phyloP scores from a whole-genome alignment of 1,284 basidiomycete species.

The Xerocomus amazonicus region DNA sequence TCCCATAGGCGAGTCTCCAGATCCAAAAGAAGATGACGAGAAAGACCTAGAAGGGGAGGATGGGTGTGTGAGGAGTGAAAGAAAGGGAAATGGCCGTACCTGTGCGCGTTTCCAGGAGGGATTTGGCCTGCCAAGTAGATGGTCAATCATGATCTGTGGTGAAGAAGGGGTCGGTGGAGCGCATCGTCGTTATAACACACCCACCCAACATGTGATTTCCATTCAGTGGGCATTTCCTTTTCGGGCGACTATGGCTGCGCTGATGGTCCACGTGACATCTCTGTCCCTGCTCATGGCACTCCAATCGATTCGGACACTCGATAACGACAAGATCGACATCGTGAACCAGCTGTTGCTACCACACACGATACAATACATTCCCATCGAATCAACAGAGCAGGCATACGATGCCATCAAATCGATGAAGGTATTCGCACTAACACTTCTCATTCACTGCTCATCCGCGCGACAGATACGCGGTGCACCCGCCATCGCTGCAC shows the following conservation, averaged over 20 bases:
- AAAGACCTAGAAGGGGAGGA: slow-evolving; percentile 55
- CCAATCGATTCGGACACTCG: slow-evolving; percentile 58
- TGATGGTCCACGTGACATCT: slow-evolving; percentile 12
- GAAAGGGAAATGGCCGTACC: slow-evolving; percentile 36
- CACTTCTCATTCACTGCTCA: not conserved
- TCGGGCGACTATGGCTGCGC: slow-evolving; percentile 9
- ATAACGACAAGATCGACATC: slow-evolving; percentile 71
- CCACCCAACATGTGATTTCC: slow-evolving; percentile 37
- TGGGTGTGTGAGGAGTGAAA: not conserved
- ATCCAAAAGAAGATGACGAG: slow-evolving; percentile 89
- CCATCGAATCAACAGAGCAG: slow-evolving; percentile 69
- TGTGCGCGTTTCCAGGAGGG: slow-evolving; percentile 75
- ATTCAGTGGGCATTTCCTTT: slow-evolving; percentile 15
- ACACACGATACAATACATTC: slow-evolving; percentile 72
- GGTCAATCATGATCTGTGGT: slow-evolving; percentile 68
- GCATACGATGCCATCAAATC: slow-evolving; percentile 89
- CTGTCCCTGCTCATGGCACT: slow-evolving; percentile 30
- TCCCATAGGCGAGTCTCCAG: slow-evolving; percentile 72
- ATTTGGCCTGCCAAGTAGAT: slow-evolving; percentile 74
- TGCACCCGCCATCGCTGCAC: slow-evolving; percentile 90
- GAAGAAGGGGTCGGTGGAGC: slow-evolving; percentile 7
- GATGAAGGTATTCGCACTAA: slow-evolving; percentile 66
- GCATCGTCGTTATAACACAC: slow-evolving; percentile 6
- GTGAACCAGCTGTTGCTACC: slow-evolving; percentile 84
- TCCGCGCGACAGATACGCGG: slow-evolving; percentile 66